These are phyloP conservation scores for Podospora tetraspora DNA, from an alignment of 495 filamentous ascomycete genomes.

Conservation along the genomic window DNA sequence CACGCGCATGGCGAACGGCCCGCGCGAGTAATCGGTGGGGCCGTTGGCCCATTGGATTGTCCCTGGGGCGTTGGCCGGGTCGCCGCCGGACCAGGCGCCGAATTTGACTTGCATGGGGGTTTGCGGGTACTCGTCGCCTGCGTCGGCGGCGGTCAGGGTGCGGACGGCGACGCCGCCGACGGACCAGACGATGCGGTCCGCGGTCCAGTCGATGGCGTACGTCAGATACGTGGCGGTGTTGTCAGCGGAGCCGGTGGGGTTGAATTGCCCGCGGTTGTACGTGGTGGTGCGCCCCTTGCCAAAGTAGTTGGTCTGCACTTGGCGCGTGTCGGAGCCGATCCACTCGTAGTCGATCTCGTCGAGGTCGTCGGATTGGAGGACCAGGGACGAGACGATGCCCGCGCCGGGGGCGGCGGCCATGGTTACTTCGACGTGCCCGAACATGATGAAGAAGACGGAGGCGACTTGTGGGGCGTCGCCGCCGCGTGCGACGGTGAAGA, in stretches of 20 bases:
- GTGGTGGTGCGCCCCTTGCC: conserved; percentile 74
- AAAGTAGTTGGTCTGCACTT: conserved; percentile 90
- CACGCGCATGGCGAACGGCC: conserved; percentile 81
- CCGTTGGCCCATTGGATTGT: conserved; percentile 89
- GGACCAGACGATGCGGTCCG: conserved; percentile 71
- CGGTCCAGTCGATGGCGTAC: conserved; percentile 87
- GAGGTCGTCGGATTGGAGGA: conserved; percentile 82
- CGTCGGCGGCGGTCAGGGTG: conserved; percentile 53
- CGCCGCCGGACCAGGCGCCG: conserved; percentile 84
- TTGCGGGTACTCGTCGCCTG: conserved; percentile 74
- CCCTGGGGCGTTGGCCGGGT: conserved; percentile 61
- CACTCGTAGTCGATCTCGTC: conserved; percentile 96
- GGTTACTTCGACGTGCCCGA: conserved; percentile 67
- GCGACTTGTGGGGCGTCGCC: conserved; percentile 81
- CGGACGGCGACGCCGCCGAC: conserved; percentile 68
- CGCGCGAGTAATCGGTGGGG: conserved; percentile 67
- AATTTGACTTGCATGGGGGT: conserved; percentile 84
- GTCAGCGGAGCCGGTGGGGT: conserved; percentile 45
- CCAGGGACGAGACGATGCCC: conserved; percentile 77
- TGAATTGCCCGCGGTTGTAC: conserved; percentile 71
- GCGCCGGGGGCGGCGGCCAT: conserved; percentile 64
- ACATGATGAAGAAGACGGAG: conserved; percentile 77
- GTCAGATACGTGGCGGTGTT: conserved; percentile 70
- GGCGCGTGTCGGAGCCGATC: conserved; percentile 56
- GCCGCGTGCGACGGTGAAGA: conserved; percentile 75